These are phyloP conservation scores for Vanrija sp. DNA, from an alignment of 1,284 basidiomycete species.

Conservation along the genomic window DNA sequence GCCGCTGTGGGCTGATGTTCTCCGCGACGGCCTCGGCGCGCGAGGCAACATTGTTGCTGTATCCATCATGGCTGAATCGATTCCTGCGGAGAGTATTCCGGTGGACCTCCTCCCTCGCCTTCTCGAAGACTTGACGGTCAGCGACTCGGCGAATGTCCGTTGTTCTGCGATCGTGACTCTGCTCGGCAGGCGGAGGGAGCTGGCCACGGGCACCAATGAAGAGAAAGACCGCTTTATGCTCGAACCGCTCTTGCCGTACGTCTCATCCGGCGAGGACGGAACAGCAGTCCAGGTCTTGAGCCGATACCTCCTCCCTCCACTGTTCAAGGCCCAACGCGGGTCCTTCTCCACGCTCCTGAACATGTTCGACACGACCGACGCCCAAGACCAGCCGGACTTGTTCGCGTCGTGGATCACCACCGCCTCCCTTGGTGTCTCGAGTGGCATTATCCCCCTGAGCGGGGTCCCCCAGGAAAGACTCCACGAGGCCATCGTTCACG, in stretches of 20 bases:
- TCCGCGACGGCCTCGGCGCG: slow-evolving; percentile 10
- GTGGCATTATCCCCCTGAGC: slow-evolving; percentile 17
- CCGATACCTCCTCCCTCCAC: slow-evolving; percentile 33
- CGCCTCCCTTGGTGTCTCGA: slow-evolving; percentile 34
- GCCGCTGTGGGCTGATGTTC: slow-evolving; percentile 23
- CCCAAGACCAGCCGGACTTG: slow-evolving; percentile 1
- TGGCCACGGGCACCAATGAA: not conserved
- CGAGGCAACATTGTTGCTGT: slow-evolving; percentile 20
- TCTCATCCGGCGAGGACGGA: slow-evolving; percentile 15
- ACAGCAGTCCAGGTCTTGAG: slow-evolving; percentile 14
- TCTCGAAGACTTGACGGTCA: slow-evolving; percentile 19
- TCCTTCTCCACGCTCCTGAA: slow-evolving; percentile 16
- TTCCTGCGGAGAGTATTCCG: slow-evolving; percentile 20
- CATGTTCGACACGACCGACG: slow-evolving; percentile 6
- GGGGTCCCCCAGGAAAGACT: slow-evolving; percentile 23
- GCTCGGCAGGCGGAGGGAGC: slow-evolving; percentile 7
- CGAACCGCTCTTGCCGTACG: slow-evolving; percentile 21
- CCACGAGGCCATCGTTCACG: slow-evolving; percentile 29
- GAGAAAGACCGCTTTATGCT: slow-evolving; percentile 16
- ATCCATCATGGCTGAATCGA: slow-evolving; percentile 19
- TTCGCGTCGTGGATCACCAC: slow-evolving; percentile 37
- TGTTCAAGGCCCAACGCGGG: slow-evolving; percentile 21
- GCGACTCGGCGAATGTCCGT: slow-evolving; percentile 21
- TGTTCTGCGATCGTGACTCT: slow-evolving; percentile 26
- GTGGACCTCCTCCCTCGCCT: slow-evolving; percentile 17